These are phyloP conservation scores for Aureobasidium zeae DNA, from an alignment of 2,329 filamentous ascomycete genomes.

Conservation along the genomic window DNA sequence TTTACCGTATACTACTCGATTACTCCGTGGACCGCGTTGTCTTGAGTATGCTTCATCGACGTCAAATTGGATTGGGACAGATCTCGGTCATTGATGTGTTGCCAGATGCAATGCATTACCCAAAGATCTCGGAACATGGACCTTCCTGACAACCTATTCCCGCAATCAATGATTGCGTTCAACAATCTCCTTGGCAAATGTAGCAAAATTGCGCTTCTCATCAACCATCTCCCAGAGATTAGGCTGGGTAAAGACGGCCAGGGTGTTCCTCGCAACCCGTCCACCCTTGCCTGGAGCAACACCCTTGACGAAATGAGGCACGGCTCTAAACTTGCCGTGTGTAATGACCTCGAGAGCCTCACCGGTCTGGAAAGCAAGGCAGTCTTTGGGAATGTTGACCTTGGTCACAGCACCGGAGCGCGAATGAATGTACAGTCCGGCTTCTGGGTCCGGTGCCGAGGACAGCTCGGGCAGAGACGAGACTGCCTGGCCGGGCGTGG, in stretches of 20 bases:
- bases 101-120: too few relatives aligned
- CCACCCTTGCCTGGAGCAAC: slow-evolving; percentile 46
- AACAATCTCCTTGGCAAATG: slow-evolving; percentile 54
- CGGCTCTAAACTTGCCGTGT: slow-evolving; percentile 80
- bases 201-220: slow-evolving; percentile 60
- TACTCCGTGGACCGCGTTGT: too few relatives aligned
- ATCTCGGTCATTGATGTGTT: too few relatives aligned
- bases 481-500: slow-evolving; percentile 21
- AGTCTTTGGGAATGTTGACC: slow-evolving; percentile 81
- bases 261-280: slow-evolving; percentile 57
- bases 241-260: slow-evolving; percentile 94
- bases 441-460: slow-evolving; percentile 67
- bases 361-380: slow-evolving; percentile 92
- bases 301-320: slow-evolving; percentile 89
- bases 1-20: too few relatives aligned
- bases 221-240: slow-evolving; percentile 77
- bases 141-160: background rate
- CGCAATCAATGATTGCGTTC: slow-evolving; percentile 36
- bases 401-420: slow-evolving; percentile 76
- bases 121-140: too few relatives aligned
- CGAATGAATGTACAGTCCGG: slow-evolving; percentile 90
- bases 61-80: too few relatives aligned
- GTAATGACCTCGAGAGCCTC: slow-evolving; percentile 89
- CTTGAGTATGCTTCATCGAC: too few relatives aligned
- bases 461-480: slow-evolving; percentile 59